Percentiles rank a stretch among this genome's conserved stretches.
Evolutionary conservation across 2,329 filamentous ascomycete genomes (phyloP).

Genomic region (Thelonectria rubi): DNA sequence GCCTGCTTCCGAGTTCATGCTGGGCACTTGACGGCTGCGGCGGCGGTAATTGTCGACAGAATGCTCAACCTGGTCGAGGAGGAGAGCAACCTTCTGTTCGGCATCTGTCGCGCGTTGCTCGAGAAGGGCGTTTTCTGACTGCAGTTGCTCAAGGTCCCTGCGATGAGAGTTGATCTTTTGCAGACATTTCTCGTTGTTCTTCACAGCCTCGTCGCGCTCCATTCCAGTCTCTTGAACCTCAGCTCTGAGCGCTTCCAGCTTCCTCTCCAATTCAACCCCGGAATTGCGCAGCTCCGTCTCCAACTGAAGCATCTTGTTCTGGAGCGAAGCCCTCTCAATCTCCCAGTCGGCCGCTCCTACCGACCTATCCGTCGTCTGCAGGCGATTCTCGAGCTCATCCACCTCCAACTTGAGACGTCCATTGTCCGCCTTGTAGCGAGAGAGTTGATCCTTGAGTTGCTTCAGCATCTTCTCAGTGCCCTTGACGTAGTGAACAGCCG

Average conservation of each 20-base stretch:
- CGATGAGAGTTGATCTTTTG: constrained; percentile 68
- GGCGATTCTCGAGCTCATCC: constrained; percentile 69
- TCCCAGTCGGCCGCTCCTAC: constrained; percentile 74
- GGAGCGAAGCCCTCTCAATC: constrained; percentile 72
- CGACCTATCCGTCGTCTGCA: constrained; percentile 48
- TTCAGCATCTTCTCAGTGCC: constrained; percentile 99
- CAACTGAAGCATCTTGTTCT: constrained; percentile 73
- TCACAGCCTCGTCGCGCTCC: constrained; percentile 74
- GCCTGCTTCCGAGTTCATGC: constrained; percentile 58
- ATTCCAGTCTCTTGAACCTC: constrained; percentile 72
- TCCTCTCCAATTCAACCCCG: constrained; percentile 73
- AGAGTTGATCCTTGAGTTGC: constrained; percentile 97
- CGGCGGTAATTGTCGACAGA: constrained; percentile 96
- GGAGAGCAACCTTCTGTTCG: constrained; percentile 89
- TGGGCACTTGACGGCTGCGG: constrained; percentile 68
- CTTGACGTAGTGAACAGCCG: constrained; percentile 96
- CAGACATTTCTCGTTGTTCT: constrained; percentile 61
- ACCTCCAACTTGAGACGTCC: constrained; percentile 83
- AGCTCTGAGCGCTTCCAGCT: constrained; percentile 73
- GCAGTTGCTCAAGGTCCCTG: constrained; percentile 80
- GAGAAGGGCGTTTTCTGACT: constrained; percentile 81
- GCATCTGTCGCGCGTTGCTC: constrained; percentile 89
- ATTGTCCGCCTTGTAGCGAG: constrained; percentile 90
- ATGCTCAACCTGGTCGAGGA: constrained; percentile 92
- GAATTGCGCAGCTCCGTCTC: constrained; percentile 75